Evolutionary conservation across 1,139 yeast genomes (phyloP).

Genomic region (Candida sojae): DNA sequence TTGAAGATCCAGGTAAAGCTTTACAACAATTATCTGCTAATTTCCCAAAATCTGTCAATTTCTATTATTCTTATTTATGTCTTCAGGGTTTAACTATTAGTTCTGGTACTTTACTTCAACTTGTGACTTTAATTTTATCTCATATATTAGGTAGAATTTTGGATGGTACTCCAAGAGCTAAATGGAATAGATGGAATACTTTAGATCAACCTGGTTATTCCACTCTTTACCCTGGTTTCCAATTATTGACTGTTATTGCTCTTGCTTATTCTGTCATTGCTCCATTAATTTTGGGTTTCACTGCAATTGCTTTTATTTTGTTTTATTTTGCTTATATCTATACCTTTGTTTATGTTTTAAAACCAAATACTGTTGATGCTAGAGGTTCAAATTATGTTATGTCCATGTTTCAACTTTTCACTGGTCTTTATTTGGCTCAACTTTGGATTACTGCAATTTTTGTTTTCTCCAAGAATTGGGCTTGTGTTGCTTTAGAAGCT

Average conservation of each 20-base stretch:
- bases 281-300: slow-evolving; percentile 49
- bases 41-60: slow-evolving; percentile 73
- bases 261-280: slow-evolving; percentile 44
- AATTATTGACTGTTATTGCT: slow-evolving; percentile 40
- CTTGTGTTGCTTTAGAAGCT: slow-evolving; percentile 65
- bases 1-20: slow-evolving; percentile 55
- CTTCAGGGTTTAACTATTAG: slow-evolving; percentile 46
- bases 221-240: slow-evolving; percentile 40
- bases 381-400: slow-evolving; percentile 69
- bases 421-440: slow-evolving; percentile 67
- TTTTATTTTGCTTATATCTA: slow-evolving; percentile 64
- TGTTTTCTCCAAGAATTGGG: slow-evolving; percentile 73
- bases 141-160: slow-evolving; percentile 48
- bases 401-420: slow-evolving; percentile 65
- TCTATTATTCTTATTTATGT: slow-evolving; percentile 56
- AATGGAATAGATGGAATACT: slow-evolving; percentile 45
- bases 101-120: slow-evolving; percentile 39
- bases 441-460: slow-evolving; percentile 66
- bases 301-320: slow-evolving; percentile 45
- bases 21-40: slow-evolving; percentile 58
- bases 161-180: slow-evolving; percentile 50
- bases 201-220: slow-evolving; percentile 48
- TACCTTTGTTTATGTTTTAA: slow-evolving; percentile 55
- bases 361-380: slow-evolving; percentile 53
- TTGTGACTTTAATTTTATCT: slow-evolving; percentile 47